These are phyloP conservation scores for Calamus simplicifolius DNA, from an alignment of 176 grass and related monocot species.

Conservation along the genomic window DNA sequence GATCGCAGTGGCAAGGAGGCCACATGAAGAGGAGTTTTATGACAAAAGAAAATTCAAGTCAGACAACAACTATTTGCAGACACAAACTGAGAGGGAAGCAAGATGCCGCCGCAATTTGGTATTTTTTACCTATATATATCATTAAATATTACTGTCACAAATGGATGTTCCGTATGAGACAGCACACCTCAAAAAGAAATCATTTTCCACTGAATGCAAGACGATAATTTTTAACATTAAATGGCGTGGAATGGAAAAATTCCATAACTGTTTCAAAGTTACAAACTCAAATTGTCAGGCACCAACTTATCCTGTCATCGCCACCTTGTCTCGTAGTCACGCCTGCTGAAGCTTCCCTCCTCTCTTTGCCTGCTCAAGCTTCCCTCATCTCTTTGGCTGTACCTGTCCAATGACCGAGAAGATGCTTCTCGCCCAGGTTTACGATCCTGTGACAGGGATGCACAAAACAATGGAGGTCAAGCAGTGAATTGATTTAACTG, in stretches of 20 bases:
- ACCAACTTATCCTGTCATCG: constrained; percentile 14
- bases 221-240: background rate
- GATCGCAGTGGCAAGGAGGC: no score
- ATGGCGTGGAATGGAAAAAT: constrained; percentile 25
- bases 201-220: background rate
- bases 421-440: constrained; percentile 44
- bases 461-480: background rate
- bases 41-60: no score
- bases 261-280: constrained; percentile 31
- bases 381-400: constrained; percentile 42
- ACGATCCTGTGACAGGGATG: constrained; percentile 44
- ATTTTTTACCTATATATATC: constrained; percentile 8
- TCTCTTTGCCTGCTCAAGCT: constrained; percentile 50
- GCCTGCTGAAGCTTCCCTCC: constrained; percentile 49
- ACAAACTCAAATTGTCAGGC: constrained; percentile 6
- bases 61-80: no score
- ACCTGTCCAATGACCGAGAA: constrained; percentile 23
- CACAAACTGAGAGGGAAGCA: no score
- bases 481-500: background rate
- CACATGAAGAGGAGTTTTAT: no score
- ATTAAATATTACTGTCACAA: constrained; percentile 23
- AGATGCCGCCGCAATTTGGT: no score
- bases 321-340: constrained; percentile 21
- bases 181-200: constrained; percentile 12
- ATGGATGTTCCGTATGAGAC: constrained; percentile 36